Conservation (phyloP, 2,329 filamentous ascomycete species). For the Monascus ruber region DNA sequence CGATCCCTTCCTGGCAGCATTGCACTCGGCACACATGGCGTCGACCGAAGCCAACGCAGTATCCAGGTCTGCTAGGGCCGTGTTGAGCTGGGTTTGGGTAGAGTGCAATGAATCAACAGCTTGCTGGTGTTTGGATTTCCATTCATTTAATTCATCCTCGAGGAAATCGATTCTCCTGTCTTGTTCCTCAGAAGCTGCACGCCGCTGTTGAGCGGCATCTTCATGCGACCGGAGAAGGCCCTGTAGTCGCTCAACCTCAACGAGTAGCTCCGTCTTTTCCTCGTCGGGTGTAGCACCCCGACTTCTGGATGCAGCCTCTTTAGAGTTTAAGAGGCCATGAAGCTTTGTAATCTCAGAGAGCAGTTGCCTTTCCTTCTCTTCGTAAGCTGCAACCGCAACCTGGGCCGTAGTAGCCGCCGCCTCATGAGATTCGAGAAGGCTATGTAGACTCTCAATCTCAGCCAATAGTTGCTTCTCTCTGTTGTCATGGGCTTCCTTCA, state of each 20-base stretch:
- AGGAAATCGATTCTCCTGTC: constrained; percentile 53
- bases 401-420: constrained; percentile 20
- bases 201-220: not conserved
- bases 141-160: constrained; percentile 58
- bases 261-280: not conserved
- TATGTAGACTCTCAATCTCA: constrained; percentile 59
- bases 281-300: not conserved
- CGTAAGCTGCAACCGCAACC: constrained; percentile 14
- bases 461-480: constrained; percentile 64
- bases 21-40: constrained; percentile 33
- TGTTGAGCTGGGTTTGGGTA: constrained; percentile 61
- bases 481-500: constrained; percentile 60
- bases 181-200: constrained; percentile 24
- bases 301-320: not conserved
- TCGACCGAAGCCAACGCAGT: constrained; percentile 46
- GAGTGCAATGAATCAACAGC: constrained; percentile 59
- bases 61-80: constrained; percentile 65
- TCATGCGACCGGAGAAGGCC: not conserved
- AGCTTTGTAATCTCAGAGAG: not conserved
- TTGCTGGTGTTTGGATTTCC: constrained; percentile 65
- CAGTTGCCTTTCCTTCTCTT: not conserved
- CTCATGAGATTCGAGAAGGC: constrained; percentile 36
- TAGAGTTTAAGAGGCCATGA: not conserved
- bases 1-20: constrained; percentile 16
- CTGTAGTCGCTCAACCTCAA: not conserved